Base-by-base conservation (phyloP, 805 yeast species). In the Peterozyma toletana region DNA sequence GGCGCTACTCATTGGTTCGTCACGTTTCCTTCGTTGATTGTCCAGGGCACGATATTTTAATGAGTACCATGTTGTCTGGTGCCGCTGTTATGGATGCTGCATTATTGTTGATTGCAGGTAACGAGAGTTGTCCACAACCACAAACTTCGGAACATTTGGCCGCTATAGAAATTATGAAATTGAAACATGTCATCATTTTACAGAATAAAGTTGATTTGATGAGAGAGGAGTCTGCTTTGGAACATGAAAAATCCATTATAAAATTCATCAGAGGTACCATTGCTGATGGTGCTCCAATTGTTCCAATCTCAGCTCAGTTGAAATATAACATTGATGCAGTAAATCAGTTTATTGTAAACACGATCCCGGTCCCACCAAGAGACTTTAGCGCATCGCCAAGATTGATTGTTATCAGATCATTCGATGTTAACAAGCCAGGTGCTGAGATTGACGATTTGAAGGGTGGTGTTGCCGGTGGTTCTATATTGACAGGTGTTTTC, bases 41-140 rank as follows among this genome's bases (percentile, higher is more conserved):
- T 69, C 97, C 97, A 48, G 99, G 99, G 67, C 99, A 93, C 86
- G 99, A 93, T 75, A 95, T 93, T 73, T 83, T 93, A 66, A 93
- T 93, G 99, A 89, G 97, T 77, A 93, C 99, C 53, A 93, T 93
- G 99, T 82, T 93, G 79, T 90, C 98, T 39, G 99, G 99, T 64
- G 99, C 99, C 33, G 99, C 99, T 14, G 99, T 93, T 52, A 93
- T 93, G 99, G 99, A 93, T 69, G 99, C 99, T 45, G 99, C 99
- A 2, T 73, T 93, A 49, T 73, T 93, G 60, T 77, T 93, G 53
- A 83, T 93, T 62, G 99, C 99, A 29, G 99, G 98, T 68, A 93
- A 93, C 65, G 99, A 93, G 76, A 80, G 96, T 44, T 93, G 99
- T 75, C 99, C 99, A 49, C 99, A 93, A 74, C 99, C 99, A 37